Conservation (phyloP, 305 asterid genomes). For the Stenogyne calaminthoides region DNA sequence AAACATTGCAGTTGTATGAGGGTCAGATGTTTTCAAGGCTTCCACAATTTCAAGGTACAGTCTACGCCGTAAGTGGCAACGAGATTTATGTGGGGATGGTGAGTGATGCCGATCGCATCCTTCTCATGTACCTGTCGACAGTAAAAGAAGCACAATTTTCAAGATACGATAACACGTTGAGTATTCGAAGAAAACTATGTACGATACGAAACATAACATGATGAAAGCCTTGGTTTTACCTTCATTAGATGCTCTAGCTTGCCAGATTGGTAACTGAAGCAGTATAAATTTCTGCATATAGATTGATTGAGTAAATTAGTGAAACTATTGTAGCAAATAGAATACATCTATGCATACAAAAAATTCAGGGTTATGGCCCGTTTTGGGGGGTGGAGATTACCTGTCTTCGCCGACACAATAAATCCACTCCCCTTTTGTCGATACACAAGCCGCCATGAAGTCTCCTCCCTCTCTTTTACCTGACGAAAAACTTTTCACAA, state of each 20-base stretch:
- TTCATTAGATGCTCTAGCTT: slow-evolving; percentile 97
- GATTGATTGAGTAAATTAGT: slow-evolving; percentile 21
- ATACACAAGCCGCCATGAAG: slow-evolving; percentile 95
- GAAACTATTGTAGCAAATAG: not conserved
- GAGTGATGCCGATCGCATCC: slow-evolving; percentile 94
- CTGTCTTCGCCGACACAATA: slow-evolving; percentile 99
- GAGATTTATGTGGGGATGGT: slow-evolving; percentile 94
- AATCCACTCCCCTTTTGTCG: slow-evolving; percentile 99
- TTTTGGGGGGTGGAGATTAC: slow-evolving; percentile 34
- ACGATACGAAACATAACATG: not conserved
- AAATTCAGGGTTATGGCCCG: not conserved
- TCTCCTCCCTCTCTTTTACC: slow-evolving; percentile 99
- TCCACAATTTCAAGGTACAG: slow-evolving; percentile 90
- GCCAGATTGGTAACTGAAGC: slow-evolving; percentile 95
- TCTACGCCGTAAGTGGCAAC: slow-evolving; percentile 87
- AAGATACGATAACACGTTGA: not conserved
- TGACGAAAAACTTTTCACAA: slow-evolving; percentile 95
- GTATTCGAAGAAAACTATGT: not conserved
- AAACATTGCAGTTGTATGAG: slow-evolving; percentile 11
- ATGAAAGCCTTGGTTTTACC: slow-evolving; percentile 46
- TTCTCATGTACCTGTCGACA: slow-evolving; percentile 86
- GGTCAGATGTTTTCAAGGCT: slow-evolving; percentile 49
- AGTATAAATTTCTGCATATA: slow-evolving; percentile 78
- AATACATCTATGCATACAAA: not conserved
- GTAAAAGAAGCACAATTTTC: not conserved